These are phyloP conservation scores for Xerocomellus intermedius DNA, from an alignment of 768 basidiomycete species.

Conservation along the genomic window DNA sequence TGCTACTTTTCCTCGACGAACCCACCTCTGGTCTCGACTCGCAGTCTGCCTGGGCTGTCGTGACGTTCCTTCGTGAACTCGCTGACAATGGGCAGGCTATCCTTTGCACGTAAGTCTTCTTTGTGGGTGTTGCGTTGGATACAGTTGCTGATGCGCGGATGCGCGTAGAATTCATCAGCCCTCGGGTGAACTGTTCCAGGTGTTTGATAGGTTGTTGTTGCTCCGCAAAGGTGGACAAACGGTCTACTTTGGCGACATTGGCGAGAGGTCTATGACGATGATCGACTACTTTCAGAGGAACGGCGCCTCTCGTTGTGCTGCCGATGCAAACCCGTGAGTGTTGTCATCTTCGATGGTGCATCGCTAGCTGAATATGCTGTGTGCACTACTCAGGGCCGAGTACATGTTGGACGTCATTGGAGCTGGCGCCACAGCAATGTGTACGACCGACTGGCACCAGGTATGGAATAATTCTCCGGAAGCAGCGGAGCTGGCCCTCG, in stretches of 20 bases:
- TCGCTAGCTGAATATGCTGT: not conserved
- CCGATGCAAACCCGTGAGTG: constrained; percentile 26
- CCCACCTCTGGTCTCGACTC: too few species aligned
- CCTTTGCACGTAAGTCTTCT: too few species aligned
- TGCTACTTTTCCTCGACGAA: too few species aligned
- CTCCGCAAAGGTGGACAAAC: constrained; percentile 56
- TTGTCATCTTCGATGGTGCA: too few species aligned
- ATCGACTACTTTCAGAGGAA: constrained; percentile 25
- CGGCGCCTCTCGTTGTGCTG: constrained; percentile 18
- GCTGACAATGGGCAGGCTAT: too few species aligned
- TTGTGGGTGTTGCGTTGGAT: too few species aligned
- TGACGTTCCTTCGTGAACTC: too few species aligned
- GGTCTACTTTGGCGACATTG: constrained; percentile 61
- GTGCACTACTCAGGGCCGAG: constrained; percentile 34
- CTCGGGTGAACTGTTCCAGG: too few species aligned
- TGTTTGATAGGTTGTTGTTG: too few species aligned
- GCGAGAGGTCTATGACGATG: constrained; percentile 21
- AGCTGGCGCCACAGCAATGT: constrained; percentile 50
- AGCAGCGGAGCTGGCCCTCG: constrained; percentile 35
- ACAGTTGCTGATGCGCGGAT: too few species aligned
- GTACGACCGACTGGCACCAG: constrained; percentile 47
- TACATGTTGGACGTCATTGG: constrained; percentile 55
- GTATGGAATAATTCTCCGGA: constrained; percentile 48
- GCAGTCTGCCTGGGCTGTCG: too few species aligned
- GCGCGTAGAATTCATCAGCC: too few species aligned